A percentile compares a stretch with the other conserved stretches of the same genome.
Evolutionary conservation across 2,329 filamentous ascomycete genomes (phyloP).

Genomic region (Trichoderma sp.): DNA sequence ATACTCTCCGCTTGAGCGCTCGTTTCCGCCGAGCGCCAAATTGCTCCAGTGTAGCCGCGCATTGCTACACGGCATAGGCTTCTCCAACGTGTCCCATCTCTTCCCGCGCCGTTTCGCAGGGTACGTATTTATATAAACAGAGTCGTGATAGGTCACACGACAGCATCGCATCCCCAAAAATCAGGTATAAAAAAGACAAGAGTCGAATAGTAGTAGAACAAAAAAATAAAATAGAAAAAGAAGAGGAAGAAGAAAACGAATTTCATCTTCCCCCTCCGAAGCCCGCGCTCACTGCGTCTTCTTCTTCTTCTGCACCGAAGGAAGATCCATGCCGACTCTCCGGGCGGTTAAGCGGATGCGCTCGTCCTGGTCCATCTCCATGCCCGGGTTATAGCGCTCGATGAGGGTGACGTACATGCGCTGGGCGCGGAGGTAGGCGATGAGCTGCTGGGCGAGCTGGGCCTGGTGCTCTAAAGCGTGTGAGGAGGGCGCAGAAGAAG

Average conservation of each 20-base stretch:
- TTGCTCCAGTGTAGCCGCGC: neutral
- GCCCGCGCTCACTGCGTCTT: neutral
- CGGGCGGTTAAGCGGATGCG: conserved; percentile 79
- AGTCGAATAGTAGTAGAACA: neutral
- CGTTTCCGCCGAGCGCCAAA: neutral
- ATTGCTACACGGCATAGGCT: neutral
- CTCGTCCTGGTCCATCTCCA: conserved; percentile 85
- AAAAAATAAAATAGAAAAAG: neutral
- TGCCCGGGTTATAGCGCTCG: conserved; percentile 91
- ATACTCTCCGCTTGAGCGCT: neutral
- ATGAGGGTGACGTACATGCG: conserved; percentile 77
- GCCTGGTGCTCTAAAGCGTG: conserved; percentile 30
- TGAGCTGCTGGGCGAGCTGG: conserved; percentile 67
- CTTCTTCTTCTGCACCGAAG: conserved; percentile 36
- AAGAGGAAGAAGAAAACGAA: neutral
- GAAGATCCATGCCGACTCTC: conserved; percentile 88
- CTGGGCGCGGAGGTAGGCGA: conserved; percentile 83
- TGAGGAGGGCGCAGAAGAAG: conserved; percentile 33
- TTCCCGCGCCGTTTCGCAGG: neutral
- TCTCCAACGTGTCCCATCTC: neutral
- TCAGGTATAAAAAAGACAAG: neutral
- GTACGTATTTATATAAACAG: neutral
- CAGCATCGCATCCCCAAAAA: neutral
- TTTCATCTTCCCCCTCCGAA: too few relatives aligned
- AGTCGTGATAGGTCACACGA: neutral